A percentile compares a stretch with the other conserved stretches of the same genome.
phyloP scores from a whole-genome alignment of 495 filamentous ascomycete genomes.

The Tetracladium marchalianum region DNA sequence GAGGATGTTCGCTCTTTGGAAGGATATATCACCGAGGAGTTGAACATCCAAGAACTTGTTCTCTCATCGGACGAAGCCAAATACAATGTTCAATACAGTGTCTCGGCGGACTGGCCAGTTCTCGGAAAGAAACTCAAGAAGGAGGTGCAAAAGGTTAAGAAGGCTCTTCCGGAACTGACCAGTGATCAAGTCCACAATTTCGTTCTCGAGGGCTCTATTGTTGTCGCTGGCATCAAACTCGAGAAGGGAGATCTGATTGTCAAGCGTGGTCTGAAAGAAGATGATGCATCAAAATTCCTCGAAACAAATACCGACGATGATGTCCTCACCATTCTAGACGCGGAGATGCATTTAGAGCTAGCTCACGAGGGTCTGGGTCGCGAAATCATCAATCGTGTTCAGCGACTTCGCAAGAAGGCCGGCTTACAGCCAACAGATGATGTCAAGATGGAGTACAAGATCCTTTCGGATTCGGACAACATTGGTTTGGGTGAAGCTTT shows the following conservation, averaged over 20 bases:
- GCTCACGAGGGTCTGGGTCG: slow-evolving; percentile 66
- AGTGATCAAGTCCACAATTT: slow-evolving; percentile 66
- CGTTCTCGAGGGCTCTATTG: slow-evolving; percentile 55
- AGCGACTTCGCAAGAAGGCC: slow-evolving; percentile 72
- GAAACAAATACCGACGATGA: slow-evolving; percentile 82
- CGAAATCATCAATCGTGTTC: slow-evolving; percentile 77
- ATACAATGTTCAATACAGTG: slow-evolving; percentile 86
- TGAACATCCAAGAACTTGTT: slow-evolving; percentile 81
- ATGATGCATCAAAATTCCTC: slow-evolving; percentile 53
- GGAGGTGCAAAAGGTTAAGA: slow-evolving; percentile 81
- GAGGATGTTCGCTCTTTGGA: slow-evolving; percentile 79
- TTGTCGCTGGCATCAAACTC: slow-evolving; percentile 76
- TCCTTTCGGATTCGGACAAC: slow-evolving; percentile 66
- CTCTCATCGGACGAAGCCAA: slow-evolving; percentile 78
- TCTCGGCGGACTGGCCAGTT: slow-evolving; percentile 82
- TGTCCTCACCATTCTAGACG: slow-evolving; percentile 74
- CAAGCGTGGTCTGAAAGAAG: slow-evolving; percentile 64
- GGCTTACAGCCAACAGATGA: slow-evolving; percentile 75
- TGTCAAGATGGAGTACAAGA: slow-evolving; percentile 72
- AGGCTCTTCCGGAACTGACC: slow-evolving; percentile 70
- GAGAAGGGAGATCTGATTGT: slow-evolving; percentile 75
- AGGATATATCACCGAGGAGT: slow-evolving; percentile 76
- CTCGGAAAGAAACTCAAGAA: slow-evolving; percentile 96
- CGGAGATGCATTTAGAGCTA: slow-evolving; percentile 60
- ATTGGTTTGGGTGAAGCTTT: slow-evolving; percentile 69